These are phyloP conservation scores for Alternaria sp. DNA, from an alignment of 2,329 filamentous ascomycete species.

Conservation along the genomic window DNA sequence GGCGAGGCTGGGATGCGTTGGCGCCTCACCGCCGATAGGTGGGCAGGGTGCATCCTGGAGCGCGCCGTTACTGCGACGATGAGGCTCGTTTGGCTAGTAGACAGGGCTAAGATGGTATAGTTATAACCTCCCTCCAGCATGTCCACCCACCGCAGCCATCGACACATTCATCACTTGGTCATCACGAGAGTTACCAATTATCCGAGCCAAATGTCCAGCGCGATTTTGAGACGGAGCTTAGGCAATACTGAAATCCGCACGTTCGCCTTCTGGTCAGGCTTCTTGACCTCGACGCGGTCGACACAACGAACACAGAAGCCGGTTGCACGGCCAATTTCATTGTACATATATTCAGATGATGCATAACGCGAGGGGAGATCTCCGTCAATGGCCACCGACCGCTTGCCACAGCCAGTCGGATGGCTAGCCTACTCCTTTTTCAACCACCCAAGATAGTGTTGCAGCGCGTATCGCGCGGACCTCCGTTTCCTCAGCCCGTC, in stretches of 20 bases:
- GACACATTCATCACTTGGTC: neutral
- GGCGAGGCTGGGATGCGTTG: constrained; percentile 45
- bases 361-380: neutral
- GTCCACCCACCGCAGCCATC: neutral
- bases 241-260: neutral
- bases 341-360: neutral
- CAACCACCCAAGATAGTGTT: neutral
- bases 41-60: constrained; percentile 21
- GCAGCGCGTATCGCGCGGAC: neutral
- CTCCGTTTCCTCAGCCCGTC: neutral
- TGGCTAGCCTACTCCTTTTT: neutral
- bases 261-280: neutral
- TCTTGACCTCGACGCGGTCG: neutral
- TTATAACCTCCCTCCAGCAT: neutral
- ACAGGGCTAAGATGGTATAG: neutral
- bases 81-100: neutral
- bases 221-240: neutral
- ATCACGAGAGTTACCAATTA: neutral
- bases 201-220: neutral
- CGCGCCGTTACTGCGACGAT: neutral
- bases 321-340: neutral
- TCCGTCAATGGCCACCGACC: neutral
- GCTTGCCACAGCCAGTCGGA: neutral
- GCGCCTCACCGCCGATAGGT: constrained; percentile 28
- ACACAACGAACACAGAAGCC: neutral